Evolutionary conservation across 108 stramenopile species (phyloP).

Genomic region (Phaeodactylum tricornutum): DNA sequence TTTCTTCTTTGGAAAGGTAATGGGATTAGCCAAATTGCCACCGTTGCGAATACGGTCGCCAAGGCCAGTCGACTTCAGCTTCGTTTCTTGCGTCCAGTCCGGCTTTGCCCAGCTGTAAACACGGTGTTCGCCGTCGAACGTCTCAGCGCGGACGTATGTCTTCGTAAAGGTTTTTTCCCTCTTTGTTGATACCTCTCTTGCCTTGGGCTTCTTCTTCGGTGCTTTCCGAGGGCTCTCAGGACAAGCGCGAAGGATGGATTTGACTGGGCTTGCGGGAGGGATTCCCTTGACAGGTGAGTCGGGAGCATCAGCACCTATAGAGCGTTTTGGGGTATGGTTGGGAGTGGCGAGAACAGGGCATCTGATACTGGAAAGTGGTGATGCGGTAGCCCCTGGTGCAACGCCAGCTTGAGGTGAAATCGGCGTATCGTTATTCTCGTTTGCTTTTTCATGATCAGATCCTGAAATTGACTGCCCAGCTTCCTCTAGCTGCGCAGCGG

Average conservation of each 20-base stretch:
- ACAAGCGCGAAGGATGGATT: conserved; percentile 7
- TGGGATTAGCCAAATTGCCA: conserved; percentile 6
- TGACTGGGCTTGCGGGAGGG: conserved; percentile 1
- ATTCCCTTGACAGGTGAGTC: no score
- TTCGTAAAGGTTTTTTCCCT: conserved; percentile 1
- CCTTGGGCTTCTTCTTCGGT: neutral
- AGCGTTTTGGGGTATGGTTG: no score
- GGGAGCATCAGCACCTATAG: no score
- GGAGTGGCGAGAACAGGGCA: no score
- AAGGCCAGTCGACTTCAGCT: conserved; percentile 5
- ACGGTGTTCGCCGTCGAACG: conserved; percentile 10
- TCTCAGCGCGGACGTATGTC: conserved; percentile 10
- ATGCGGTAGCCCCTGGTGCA: no score
- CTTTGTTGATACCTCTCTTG: neutral
- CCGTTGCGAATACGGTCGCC: conserved; percentile 5
- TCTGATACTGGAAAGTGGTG: no score
- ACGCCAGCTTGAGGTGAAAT: no score
- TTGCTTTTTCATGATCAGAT: no score
- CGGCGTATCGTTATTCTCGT: no score
- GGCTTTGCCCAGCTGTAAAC: conserved; percentile 12
- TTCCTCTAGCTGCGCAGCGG: no score
- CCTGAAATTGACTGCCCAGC: no score
- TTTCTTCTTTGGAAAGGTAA: neutral
- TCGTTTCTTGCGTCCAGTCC: conserved; percentile 6
- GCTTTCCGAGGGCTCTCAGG: neutral